These are phyloP conservation scores for Solanum gandarillasii DNA, from an alignment of 257 asterid genomes.

Conservation along the genomic window DNA sequence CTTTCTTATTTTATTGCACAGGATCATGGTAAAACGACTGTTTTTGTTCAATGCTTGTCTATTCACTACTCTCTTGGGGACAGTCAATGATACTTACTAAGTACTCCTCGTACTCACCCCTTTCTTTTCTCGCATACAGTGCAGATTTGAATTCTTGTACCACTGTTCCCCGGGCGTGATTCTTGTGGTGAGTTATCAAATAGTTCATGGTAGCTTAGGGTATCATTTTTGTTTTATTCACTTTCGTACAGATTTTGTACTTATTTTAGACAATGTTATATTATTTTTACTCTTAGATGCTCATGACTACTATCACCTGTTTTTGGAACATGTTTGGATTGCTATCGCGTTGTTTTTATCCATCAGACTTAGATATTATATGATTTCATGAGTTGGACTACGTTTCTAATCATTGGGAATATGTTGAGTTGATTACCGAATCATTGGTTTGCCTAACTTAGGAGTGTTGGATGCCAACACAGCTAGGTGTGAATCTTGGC, in stretches of 20 bases:
- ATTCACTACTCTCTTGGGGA: background rate
- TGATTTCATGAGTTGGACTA: background rate
- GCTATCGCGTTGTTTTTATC: background rate
- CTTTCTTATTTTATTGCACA: background rate
- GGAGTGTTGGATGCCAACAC: background rate
- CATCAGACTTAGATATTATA: background rate
- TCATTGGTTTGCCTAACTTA: background rate
- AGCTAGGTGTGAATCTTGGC: background rate
- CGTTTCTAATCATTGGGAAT: background rate
- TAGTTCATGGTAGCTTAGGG: background rate
- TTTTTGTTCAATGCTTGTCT: background rate
- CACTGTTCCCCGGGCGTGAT: background rate
- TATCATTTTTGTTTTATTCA: background rate
- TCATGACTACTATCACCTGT: background rate
- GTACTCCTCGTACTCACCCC: background rate
- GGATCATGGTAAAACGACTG: background rate
- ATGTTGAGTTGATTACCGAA: background rate
- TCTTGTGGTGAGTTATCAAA: background rate
- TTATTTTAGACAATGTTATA: background rate
- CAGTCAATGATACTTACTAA: no score
- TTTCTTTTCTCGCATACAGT: background rate
- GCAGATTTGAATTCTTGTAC: background rate
- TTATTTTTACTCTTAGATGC: background rate
- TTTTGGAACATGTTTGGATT: background rate
- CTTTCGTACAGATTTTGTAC: background rate